Evolutionary conservation across 495 filamentous ascomycete genomes (phyloP), one percentile per base, ranked within the genome.

Genomic region (Penicillium malachiteum): DNA sequence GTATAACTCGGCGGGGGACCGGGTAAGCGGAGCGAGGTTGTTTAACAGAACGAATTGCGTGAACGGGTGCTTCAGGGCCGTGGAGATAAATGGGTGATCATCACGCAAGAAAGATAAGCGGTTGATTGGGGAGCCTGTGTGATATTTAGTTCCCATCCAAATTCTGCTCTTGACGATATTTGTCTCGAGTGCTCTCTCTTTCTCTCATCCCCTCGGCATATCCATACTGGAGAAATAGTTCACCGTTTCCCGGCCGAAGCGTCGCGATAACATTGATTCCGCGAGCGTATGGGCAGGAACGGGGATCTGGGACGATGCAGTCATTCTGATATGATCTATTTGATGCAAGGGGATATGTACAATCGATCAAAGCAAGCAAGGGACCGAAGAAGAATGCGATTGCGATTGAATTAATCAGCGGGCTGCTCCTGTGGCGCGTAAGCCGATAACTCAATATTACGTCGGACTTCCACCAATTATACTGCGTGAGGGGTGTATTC

Each of bases 201-300:
- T 49, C 12, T 26, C 3, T 49, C 44, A 21, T 38, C 33, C 37
- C 46, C 34, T 52, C 32, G n/a, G 54, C 39, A 34, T 30, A 21
- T 14, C 42, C 67, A 39, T 72, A 81, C 92, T 91, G 54, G 90
- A 88, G 77, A 96, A 97, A 81, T 97, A 98, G 75, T 98, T 97
- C 60, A 87, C 85, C 11, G 91, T 84, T 75, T 97, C 94, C 60
- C 79, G 86, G 63, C 94, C 94, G 71, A 96, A 97, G 56, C 89
- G 94, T 45, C 86, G 81, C 41, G 87, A 84, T 60, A 98, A 76
- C 85, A 92, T 92, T 7, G 88, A 90, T 76, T 92, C 84, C 63
- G 89, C 81, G 65, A 87, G 81, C 56, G 75, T 72, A 62, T 85
- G 80, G 8, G 80, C 81, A 46, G 85, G 83, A 45, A 75, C 74